Percentiles rank a stretch among this genome's conserved stretches.
Conservation (phyloP, 441 rosid species). For the Metrosideros polymorpha region DNA sequence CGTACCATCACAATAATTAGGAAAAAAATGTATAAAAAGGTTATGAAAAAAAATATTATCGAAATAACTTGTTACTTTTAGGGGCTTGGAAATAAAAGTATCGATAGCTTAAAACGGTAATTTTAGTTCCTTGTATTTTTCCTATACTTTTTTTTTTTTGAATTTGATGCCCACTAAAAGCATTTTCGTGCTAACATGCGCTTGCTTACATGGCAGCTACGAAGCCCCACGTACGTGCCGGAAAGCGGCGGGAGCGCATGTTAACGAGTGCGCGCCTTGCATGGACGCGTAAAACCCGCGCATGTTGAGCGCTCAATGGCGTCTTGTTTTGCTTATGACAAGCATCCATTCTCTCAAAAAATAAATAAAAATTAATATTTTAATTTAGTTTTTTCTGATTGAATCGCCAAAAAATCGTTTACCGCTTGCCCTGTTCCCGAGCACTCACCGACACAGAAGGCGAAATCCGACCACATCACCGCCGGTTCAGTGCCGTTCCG, state of each 20-base stretch:
- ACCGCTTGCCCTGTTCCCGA: background rate
- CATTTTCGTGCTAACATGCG: background rate
- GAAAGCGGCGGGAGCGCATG: background rate
- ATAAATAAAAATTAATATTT: fast-evolving
- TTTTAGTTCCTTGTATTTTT: background rate
- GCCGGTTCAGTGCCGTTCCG: constrained; percentile 12
- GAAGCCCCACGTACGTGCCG: background rate
- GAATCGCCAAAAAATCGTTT: background rate
- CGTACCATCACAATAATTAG: fast-evolving
- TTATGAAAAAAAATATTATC: background rate
- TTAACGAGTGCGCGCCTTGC: background rate
- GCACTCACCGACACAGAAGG: constrained; percentile 28
- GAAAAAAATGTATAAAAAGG: background rate
- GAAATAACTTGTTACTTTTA: background rate
- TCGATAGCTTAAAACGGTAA: background rate
- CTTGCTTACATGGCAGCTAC: background rate
- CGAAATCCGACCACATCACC: constrained; percentile 32
- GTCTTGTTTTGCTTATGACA: background rate
- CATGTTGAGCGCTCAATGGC: background rate
- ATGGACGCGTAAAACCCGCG: background rate
- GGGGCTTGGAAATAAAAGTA: background rate
- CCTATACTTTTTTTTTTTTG: background rate
- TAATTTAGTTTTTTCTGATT: background rate
- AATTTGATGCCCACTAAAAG: background rate
- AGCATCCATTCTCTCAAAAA: background rate